Evolutionary conservation across 2,329 filamentous ascomycete genomes (phyloP).

Genomic region (Alternaria postmessia): DNA sequence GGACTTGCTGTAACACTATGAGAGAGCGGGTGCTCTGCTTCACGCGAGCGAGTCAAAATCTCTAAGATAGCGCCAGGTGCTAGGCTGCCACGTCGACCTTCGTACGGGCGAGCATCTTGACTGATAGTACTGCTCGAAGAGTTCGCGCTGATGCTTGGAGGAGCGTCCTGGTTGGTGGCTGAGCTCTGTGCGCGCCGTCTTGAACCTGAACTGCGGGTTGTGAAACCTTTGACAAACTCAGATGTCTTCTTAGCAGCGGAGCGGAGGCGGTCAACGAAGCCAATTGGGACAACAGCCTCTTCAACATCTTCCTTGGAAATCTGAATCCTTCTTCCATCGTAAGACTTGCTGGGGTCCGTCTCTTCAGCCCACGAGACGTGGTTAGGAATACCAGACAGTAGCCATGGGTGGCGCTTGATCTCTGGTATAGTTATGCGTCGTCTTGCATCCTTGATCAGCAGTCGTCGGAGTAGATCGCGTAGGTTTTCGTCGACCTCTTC

Average conservation of each 20-base stretch:
- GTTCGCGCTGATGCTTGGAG: conserved; percentile 60
- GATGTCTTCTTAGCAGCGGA: conserved; percentile 68
- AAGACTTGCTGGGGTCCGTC: conserved; percentile 82
- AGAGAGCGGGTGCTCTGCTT: conserved; percentile 74
- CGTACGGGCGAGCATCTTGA: conserved; percentile 61
- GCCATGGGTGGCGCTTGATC: conserved; percentile 94
- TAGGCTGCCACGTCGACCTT: conserved; percentile 64
- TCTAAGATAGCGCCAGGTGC: conserved; percentile 66
- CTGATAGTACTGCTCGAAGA: conserved; percentile 64
- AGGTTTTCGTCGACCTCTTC: conserved; percentile 85
- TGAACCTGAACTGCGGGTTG: conserved; percentile 41
- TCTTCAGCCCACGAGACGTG: conserved; percentile 88
- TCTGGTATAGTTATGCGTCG: conserved; percentile 89
- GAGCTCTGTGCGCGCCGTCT: conserved; percentile 65
- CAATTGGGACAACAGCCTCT: conserved; percentile 86
- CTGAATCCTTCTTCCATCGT: conserved; percentile 84
- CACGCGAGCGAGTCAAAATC: conserved; percentile 59
- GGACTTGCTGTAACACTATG: conserved; percentile 78
- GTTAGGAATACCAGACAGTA: conserved; percentile 79
- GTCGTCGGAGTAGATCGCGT: conserved; percentile 76
- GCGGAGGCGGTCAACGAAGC: conserved; percentile 82
- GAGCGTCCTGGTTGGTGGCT: conserved; percentile 63
- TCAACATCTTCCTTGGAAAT: conserved; percentile 93
- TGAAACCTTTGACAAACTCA: conserved; percentile 39
- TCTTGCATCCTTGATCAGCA: conserved; percentile 88